Conservation (phyloP, 2,329 filamentous ascomycete species). For the Sporothrix globosa region DNA sequence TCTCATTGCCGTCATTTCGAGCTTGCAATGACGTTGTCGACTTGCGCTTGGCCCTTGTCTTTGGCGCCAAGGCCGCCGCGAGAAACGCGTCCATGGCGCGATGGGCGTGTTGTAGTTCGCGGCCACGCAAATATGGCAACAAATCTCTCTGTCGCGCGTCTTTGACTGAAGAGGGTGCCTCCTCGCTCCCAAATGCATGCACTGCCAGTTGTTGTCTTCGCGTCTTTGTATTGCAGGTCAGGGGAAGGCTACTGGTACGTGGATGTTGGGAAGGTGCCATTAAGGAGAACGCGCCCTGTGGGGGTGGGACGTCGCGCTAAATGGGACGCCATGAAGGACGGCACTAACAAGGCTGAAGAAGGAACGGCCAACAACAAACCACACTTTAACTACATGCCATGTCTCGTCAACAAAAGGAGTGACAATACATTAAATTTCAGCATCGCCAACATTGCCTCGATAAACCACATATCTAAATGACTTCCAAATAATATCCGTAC, state of each 20-base stretch:
- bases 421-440: not conserved
- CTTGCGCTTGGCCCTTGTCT: conserved; percentile 11
- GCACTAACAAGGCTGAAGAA: conserved; percentile 16
- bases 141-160: not conserved
- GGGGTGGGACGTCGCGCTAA: not conserved
- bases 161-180: no score
- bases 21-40: not conserved
- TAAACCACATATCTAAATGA: no score
- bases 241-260: not conserved
- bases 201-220: not conserved
- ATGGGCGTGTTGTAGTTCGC: not conserved
- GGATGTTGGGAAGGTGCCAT: not conserved
- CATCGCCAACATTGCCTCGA: not conserved
- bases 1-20: not conserved
- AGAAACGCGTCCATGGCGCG: conserved; percentile 26
- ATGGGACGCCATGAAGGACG: not conserved
- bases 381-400: not conserved
- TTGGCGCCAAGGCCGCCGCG: conserved; percentile 20
- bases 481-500: no score
- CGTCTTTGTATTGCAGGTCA: not conserved
- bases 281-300: not conserved
- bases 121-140: not conserved
- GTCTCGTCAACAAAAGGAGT: not conserved
- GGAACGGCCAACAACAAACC: not conserved
- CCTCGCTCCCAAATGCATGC: not conserved